Conservation (phyloP, 2,329 filamentous ascomycete species). For the Coniochaeta ligniaria region DNA sequence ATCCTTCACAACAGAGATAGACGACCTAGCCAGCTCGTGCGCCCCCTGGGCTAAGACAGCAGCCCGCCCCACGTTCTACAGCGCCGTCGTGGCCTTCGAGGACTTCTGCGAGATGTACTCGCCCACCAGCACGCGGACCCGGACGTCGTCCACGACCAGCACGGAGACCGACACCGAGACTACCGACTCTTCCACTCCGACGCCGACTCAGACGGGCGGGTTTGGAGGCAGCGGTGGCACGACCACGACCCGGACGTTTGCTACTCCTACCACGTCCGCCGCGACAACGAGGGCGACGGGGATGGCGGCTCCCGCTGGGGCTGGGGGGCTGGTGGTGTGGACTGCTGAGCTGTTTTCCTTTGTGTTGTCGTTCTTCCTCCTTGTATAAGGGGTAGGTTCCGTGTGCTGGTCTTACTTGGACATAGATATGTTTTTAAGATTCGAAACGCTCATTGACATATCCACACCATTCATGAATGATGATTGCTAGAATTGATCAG, state of each 20-base stretch:
- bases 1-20: background rate
- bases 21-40: background rate
- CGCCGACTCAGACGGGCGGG: background rate
- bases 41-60: background rate
- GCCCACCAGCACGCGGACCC: background rate
- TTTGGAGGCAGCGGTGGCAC: background rate
- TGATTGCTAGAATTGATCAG: background rate
- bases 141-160: background rate
- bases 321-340: background rate
- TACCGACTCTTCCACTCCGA: background rate
- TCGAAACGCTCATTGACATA: background rate
- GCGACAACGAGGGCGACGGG: background rate
- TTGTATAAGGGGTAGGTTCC: background rate
- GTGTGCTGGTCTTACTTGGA: background rate
- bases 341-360: background rate
- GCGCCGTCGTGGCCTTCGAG: background rate
- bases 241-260: background rate
- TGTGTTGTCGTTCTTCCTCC: background rate
- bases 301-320: background rate
- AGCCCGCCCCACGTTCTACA: background rate
- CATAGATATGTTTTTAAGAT: background rate
- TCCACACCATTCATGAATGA: background rate
- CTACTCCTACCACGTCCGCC: background rate
- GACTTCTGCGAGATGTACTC: background rate
- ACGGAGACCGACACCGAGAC: background rate